phyloP scores from a whole-genome alignment of 345 rosid genomes.

The Salix dunnii region DNA sequence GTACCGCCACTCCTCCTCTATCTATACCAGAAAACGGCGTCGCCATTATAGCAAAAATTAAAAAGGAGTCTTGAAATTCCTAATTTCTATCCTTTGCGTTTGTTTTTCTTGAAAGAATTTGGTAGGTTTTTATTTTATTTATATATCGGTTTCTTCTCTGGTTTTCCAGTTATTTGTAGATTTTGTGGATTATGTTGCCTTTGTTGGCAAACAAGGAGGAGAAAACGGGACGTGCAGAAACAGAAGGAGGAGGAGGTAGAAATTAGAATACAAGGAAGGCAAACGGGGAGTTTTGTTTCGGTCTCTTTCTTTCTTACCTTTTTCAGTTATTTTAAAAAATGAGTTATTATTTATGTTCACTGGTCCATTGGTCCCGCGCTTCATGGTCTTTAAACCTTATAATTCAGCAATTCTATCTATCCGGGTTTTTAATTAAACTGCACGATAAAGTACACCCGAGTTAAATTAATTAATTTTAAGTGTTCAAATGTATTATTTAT shows the following conservation, averaged over 20 bases:
- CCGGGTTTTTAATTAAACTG: too few relatives aligned
- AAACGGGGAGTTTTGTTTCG: background rate
- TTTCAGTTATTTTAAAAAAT: background rate
- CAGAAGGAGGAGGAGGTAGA: background rate
- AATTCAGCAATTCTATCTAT: too few relatives aligned
- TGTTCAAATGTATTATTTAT: too few relatives aligned
- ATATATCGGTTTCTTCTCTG: background rate
- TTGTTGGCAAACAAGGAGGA: background rate
- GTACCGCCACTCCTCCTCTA: slow-evolving; percentile 48
- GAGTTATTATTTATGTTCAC: background rate
- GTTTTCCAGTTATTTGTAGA: background rate
- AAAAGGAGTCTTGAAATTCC: background rate
- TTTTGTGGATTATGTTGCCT: background rate
- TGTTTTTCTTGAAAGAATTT: background rate
- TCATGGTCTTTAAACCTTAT: too few relatives aligned
- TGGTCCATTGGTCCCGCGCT: too few relatives aligned
- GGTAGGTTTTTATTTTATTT: background rate
- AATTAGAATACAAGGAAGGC: background rate
- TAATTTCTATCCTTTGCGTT: background rate
- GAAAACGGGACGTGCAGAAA: background rate
- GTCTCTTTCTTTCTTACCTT: background rate
- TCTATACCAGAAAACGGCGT: slow-evolving; percentile 52
- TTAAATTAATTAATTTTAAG: too few relatives aligned
- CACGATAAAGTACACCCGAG: too few relatives aligned
- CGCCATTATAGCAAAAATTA: slow-evolving; percentile 35